Evolutionary conservation across 305 asterid species (phyloP), one percentile per base, ranked within the genome.

Genomic region (Plantago lanceolata): DNA sequence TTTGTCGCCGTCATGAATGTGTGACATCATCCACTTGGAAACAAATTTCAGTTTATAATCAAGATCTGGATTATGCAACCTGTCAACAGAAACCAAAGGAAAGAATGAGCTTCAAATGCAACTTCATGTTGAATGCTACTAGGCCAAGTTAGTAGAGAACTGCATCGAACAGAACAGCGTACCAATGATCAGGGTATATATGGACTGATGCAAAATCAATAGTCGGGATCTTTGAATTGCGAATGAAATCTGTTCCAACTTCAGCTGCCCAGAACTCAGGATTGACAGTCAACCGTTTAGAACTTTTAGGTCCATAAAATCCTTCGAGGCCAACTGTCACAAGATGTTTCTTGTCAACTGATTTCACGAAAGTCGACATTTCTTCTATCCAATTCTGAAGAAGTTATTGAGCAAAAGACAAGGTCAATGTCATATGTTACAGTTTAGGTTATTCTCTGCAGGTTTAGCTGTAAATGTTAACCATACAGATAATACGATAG

Each of bases 111-210:
- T 26, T 12, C 29, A 8, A 51, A 19, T 51, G 56, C 16, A 54
- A 40, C 57, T 51, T 13, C 14, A 50, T 50, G 56, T 50, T 50
- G 13, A 35, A 54, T 21, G 59, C 37, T 54, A 12, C 19, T 24
- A 28, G 11, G 17, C 35, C 54, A 60, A 43, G 12, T 8, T 14
- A 21, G 3, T 14, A 14, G 15, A 54, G 5, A 21, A 52, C 12
- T 12, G 24, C 37, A 24, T 14, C 31, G 24, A 52, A 59, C n/a
- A n/a, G n/a, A n/a, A n/a, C n/a, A 24, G 65, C 35, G 45, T 65
- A 84, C 99, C 99, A 94, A 66, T 94, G 97, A 79, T 94, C 99
- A 12, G 99, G 99, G 73, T 90, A 90, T 17, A 94, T 78, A 70
- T 94, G 99, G 33, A 90, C 95, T 6, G 99, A 94, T 66, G 96